phyloP scores from a whole-genome alignment of 2,329 filamentous ascomycete species.

The Colletotrichum costaricense region DNA sequence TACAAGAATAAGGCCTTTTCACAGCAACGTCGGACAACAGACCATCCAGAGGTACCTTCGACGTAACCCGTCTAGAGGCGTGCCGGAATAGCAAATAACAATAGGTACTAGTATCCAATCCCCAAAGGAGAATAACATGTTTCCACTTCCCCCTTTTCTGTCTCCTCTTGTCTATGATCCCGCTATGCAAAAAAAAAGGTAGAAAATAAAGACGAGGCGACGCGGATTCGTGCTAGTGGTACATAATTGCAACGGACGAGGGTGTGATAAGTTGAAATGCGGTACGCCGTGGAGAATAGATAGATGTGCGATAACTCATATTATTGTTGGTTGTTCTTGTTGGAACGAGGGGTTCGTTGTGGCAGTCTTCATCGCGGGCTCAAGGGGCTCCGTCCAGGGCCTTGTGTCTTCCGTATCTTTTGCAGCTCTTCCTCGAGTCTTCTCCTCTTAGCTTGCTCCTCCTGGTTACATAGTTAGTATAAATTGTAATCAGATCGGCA shows the following conservation, averaged over 20 bases:
- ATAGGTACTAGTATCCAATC: conserved; percentile 12
- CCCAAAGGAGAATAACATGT: neutral
- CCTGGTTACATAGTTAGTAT: conserved; percentile 52
- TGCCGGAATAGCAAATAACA: neutral
- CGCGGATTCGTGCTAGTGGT: neutral
- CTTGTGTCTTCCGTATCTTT: conserved; percentile 54
- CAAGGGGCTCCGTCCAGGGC: conserved; percentile 55
- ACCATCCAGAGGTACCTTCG: neutral
- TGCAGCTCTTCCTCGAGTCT: conserved; percentile 64
- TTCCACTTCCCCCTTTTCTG: neutral
- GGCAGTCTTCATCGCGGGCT: conserved; percentile 48
- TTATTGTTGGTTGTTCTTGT: neutral
- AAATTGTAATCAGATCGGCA: neutral
- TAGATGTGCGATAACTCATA: neutral
- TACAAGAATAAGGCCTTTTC: neutral
- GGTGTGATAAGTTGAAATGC: neutral
- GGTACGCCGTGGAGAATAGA: neutral
- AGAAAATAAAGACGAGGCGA: neutral
- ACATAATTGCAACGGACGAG: neutral
- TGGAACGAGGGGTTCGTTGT: neutral
- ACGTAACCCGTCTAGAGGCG: neutral
- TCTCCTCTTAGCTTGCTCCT: conserved; percentile 60
- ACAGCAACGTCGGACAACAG: neutral
- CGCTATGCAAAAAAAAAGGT: conserved; percentile 23
- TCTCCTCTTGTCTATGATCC: conserved; percentile 6